Base-by-base conservation (phyloP, 176 grass and related monocot genomes). In the Oryza glaberrima region DNA sequence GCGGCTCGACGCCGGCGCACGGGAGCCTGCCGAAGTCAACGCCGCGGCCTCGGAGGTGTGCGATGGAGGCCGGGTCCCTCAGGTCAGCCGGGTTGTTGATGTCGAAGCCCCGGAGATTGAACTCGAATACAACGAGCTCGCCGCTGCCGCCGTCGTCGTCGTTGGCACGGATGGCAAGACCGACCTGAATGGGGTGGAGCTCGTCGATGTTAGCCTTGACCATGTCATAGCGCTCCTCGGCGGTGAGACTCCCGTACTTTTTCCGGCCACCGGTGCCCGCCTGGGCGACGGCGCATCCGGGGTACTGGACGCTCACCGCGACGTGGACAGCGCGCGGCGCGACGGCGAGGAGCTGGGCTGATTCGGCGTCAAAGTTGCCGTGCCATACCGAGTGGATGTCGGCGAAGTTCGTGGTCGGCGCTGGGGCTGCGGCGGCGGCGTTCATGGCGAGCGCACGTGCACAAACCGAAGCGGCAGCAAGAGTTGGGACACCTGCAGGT, bases 231-330 rank as follows among this genome's bases (percentile, higher is more conserved):
- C 44, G 63, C 82, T 54, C 65, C 15, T 65, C 6, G 10, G 56
- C 6, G 25, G 16, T 65, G 40, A 65, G 81, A 0, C 48, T 14
- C 0, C 49, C 40, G 11, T 74, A 15, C 40, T 83, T 54, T 0
- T 2, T 32, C 38, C 9, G 16, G 10, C 69, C 38, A 25, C 14
- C 5, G 22, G 9, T 0, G 52, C 49, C 49, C 0, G 49, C 14
- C 14, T 1, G 9, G 69, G 63, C 1, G n/a, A 69, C 7, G 67
- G 47, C 17, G 40, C 70, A 83, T 17, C 81, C 81, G 0, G 70
- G 70, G 11, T 83, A 83, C 40, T 83, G 70, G 0, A 83, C 25
- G 17, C 73, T 83, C 1, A 83, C 28, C 6, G 70, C 68, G 6
- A 65, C 70, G 41, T 74, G 54, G 10, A 0, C 0, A 40, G 56